Percentiles rank a stretch among this genome's conserved stretches.
Evolutionary conservation across 495 filamentous ascomycete species (phyloP).

Genomic region (Penicillium ucsense): DNA sequence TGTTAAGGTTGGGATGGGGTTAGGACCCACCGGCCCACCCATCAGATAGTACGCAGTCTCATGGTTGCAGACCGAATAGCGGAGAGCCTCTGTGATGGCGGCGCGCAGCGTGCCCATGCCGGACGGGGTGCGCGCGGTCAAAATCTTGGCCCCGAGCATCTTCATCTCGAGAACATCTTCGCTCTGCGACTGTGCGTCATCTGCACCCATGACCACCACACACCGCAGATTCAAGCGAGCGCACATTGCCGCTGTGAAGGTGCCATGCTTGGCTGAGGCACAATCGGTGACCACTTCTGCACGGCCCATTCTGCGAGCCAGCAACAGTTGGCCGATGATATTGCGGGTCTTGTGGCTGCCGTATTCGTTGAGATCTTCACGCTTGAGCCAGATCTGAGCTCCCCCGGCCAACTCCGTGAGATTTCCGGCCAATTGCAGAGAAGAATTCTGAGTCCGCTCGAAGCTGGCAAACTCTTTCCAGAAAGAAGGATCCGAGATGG

Average conservation of each 20-base stretch:
- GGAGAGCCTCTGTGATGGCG: slow-evolving; percentile 25
- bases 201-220: slow-evolving; percentile 22
- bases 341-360: slow-evolving; percentile 23
- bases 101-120: slow-evolving; percentile 22
- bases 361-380: slow-evolving; percentile 22
- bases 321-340: slow-evolving; percentile 25
- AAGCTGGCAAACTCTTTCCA: slow-evolving; percentile 20
- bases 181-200: slow-evolving; percentile 17
- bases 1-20: slow-evolving; percentile 20
- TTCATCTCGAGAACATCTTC: slow-evolving; percentile 23
- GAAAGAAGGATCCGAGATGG: slow-evolving; percentile 21
- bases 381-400: slow-evolving; percentile 27
- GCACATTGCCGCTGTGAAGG: slow-evolving; percentile 24
- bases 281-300: slow-evolving; percentile 26
- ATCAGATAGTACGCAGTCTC: slow-evolving; percentile 25
- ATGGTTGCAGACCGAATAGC: slow-evolving; percentile 22
- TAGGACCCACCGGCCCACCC: slow-evolving; percentile 23
- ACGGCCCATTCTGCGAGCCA: slow-evolving; percentile 21
- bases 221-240: slow-evolving; percentile 21
- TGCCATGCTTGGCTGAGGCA: slow-evolving; percentile 23
- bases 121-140: slow-evolving; percentile 17
- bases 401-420: slow-evolving; percentile 16
- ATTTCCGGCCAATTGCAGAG: slow-evolving; percentile 18
- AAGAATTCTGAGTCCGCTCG: slow-evolving; percentile 13
- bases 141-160: slow-evolving; percentile 20